Evolutionary conservation across 2,329 filamentous ascomycete genomes (phyloP), one percentile per base, ranked within the genome.

Genomic region (Diaporthe velutina): DNA sequence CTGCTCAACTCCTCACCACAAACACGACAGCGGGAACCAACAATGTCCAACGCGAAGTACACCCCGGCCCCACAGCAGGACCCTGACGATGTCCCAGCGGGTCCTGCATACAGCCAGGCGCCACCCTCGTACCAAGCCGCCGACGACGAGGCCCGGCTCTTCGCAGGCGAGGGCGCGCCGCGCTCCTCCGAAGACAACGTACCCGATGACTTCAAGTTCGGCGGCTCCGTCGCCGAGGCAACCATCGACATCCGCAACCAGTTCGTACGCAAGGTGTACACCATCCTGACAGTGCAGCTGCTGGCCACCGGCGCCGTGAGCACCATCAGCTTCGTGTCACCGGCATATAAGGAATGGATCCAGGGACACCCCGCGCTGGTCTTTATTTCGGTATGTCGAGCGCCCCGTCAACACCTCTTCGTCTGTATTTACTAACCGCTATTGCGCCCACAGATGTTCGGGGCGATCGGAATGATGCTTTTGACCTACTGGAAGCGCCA

Each of bases 191-290:
- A 96, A 82, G 96, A 98, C 85, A 97, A 98, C 81, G 83, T 98
- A 58, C 96, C 96, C 1, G 96, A 98, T 86, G 96, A 98, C 85
- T 98, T 98, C 91, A 98, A 98, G 94, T 98, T 98, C 82, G 97
- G 96, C 79, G 96, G 95, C 76, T 95, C 93, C 25, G 96, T 98
- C 75, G 93, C 96, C 78, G 97, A 98, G 87, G 96, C 95, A 61
- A 98, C 96, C 28, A 89, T 98, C 82, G 95, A 98, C 81, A 98
- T 99, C 82, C 94, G 96, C 79, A 98, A 98, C 92, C 94, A 97
- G 85, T 99, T 98, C 84, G 90, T 98, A 80, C 93, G 96, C 85
- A 98, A 98, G 88, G 97, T 99, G 82, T 99, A 99, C 86, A 93
- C 95, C 75, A 99, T 99, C 84, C 89, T 99, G 86, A 98, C 97